Conservation (phyloP, 441 rosid species). For the Pelargonium cotyledonis region DNA sequence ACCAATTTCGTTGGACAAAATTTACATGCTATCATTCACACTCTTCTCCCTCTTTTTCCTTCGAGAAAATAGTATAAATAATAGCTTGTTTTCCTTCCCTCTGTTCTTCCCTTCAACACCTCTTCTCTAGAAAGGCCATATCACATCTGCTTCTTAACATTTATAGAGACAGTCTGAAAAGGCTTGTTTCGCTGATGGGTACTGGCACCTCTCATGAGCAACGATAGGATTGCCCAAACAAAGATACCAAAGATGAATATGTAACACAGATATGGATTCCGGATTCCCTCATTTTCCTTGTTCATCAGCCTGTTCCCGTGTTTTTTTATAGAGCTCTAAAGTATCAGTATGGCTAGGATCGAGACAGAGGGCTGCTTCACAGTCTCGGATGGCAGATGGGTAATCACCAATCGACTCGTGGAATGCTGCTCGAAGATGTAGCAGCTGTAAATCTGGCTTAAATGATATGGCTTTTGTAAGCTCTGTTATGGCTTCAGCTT, state of each 20-base stretch:
- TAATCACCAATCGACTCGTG: slow-evolving; percentile 68
- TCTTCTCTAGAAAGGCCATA: too few relatives aligned
- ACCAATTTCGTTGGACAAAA: not conserved
- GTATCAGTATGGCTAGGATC: slow-evolving; percentile 60
- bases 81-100: not conserved
- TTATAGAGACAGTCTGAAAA: slow-evolving; percentile 34
- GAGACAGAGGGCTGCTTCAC: slow-evolving; percentile 92
- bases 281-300: slow-evolving; percentile 31
- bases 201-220: slow-evolving; percentile 49
- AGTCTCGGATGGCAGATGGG: slow-evolving; percentile 53
- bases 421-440: slow-evolving; percentile 91
- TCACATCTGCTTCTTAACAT: too few relatives aligned
- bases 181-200: slow-evolving; percentile 78
- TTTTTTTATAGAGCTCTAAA: slow-evolving; percentile 54
- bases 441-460: slow-evolving; percentile 88
- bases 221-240: slow-evolving; percentile 29
- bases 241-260: slow-evolving; percentile 38
- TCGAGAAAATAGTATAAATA: slow-evolving; percentile 16
- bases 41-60: slow-evolving; percentile 3
- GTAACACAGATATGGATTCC: slow-evolving; percentile 1
- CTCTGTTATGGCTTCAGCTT: slow-evolving; percentile 78
- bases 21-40: not conserved
- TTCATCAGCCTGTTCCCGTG: slow-evolving; percentile 40
- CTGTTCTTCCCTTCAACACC: too few relatives aligned
- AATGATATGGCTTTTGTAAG: slow-evolving; percentile 71